Conservation (phyloP, 2,329 filamentous ascomycete genomes). For the Ambrosiella cleistominuta region DNA sequence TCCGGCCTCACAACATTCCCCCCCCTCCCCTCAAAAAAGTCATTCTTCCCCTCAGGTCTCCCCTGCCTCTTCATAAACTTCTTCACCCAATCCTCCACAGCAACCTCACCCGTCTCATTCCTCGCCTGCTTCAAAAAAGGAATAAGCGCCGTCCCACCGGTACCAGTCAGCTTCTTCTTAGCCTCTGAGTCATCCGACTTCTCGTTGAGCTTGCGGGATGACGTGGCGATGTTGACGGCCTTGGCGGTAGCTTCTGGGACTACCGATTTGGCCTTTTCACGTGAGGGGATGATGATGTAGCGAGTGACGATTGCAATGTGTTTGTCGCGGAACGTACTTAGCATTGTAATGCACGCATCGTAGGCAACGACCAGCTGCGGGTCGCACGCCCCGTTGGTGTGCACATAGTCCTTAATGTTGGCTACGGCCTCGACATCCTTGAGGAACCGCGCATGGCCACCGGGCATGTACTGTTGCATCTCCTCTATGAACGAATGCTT, state of each 20-base stretch:
- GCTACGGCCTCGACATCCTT: slow-evolving; percentile 60
- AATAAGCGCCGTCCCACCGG: slow-evolving; percentile 83
- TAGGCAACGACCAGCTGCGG: slow-evolving; percentile 60
- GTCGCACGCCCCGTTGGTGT: slow-evolving; percentile 38
- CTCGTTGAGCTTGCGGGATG: slow-evolving; percentile 27
- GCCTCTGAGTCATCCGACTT: background rate
- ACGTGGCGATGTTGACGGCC: slow-evolving; percentile 44
- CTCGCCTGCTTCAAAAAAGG: slow-evolving; percentile 92
- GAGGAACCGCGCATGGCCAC: slow-evolving; percentile 75
- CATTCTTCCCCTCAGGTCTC: slow-evolving; percentile 31
- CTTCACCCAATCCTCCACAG: slow-evolving; percentile 49
- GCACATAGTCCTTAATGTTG: slow-evolving; percentile 73
- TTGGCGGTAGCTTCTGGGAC: slow-evolving; percentile 34
- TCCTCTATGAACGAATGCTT: slow-evolving; percentile 86
- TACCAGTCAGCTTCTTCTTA: slow-evolving; percentile 47
- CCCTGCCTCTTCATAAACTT: slow-evolving; percentile 38
- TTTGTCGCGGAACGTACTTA: slow-evolving; percentile 62
- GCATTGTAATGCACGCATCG: slow-evolving; percentile 67
- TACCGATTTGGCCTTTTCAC: slow-evolving; percentile 48
- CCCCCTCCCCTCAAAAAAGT: slow-evolving; percentile 40
- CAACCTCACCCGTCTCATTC: slow-evolving; percentile 87
- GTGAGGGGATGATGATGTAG: slow-evolving; percentile 82
- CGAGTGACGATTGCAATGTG: slow-evolving; percentile 93
- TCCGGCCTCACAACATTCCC: slow-evolving; percentile 22
- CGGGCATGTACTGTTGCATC: slow-evolving; percentile 96